Base-by-base conservation (phyloP, 208 protist species). In the Strigomonas culicis region DNA sequence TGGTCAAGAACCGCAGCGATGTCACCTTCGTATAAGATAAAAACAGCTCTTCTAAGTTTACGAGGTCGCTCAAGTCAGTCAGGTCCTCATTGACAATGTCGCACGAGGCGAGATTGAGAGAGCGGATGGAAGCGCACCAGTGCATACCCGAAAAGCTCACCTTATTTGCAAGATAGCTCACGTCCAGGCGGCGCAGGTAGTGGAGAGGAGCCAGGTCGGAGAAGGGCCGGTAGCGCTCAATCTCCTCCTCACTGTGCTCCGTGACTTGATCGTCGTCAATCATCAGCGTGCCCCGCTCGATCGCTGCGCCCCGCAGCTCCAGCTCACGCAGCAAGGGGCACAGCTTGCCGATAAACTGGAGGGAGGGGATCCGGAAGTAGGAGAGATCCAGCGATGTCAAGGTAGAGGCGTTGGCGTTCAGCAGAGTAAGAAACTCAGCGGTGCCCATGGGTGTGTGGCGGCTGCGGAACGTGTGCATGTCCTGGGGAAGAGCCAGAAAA, bases 351-450 rank as follows among this genome's bases (percentile, higher is more conserved):
- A 79, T 57, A 31, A 75, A 39, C 41, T 79, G 65, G 27, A 79
- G 51, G 3, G 55, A 62, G 10, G 60, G 68, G 41, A 79, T 30
- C 13, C 51, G 24, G 6, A 70, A 34, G 10, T 53, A 27, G 6
- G 60, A 39, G 1, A 75, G n/a, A 60, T 72, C 69, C n/a, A 75
- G 55, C 8, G 36, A 32, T 17, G 49, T 55, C 4, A 75, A 53
- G 0, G 74, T 71, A 4, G 64, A 21, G 13, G 64, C 34, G 28
- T 67, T 69, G 25, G 64, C 62, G 47, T 50, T 47, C 36, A 75
- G 22, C 17, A 75, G 41, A 1, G 69, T 68, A 17, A 79, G 46
- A 24, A 75, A 58, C 41, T 75, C 74, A 53, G 57, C 71, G 46
- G 74, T 22, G 0, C 57, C 59, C 46, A 72, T 53, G 4, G 41